phyloP scores from a whole-genome alignment of 179 eudicot genomes.

The Actinidia polygama region DNA sequence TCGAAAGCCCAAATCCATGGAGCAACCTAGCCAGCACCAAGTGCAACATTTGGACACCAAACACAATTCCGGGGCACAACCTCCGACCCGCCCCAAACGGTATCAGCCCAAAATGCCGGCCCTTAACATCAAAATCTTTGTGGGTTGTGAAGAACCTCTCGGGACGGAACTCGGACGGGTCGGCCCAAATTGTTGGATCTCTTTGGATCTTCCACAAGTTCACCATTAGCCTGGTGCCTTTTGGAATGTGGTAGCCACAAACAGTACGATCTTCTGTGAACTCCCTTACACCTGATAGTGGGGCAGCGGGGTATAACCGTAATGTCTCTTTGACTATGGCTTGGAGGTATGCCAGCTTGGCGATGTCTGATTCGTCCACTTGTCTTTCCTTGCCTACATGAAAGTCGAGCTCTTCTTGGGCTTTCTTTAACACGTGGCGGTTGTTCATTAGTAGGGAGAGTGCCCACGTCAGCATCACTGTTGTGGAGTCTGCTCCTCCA shows the following conservation, averaged over 20 bases:
- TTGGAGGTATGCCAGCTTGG: slow-evolving; percentile 21
- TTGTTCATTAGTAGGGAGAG: slow-evolving; percentile 29
- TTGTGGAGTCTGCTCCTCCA: slow-evolving; percentile 27
- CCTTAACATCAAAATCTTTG: slow-evolving; percentile 25
- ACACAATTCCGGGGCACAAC: slow-evolving; percentile 21
- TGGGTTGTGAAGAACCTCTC: slow-evolving; percentile 33
- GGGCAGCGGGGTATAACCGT: slow-evolving; percentile 15
- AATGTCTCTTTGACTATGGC: slow-evolving; percentile 25
- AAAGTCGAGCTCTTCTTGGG: slow-evolving; percentile 21
- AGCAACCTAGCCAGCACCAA: slow-evolving; percentile 23
- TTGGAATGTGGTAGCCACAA: slow-evolving; percentile 18
- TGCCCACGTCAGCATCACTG: slow-evolving; percentile 31
- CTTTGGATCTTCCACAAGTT: slow-evolving; percentile 22
- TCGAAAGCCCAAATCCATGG: slow-evolving; percentile 33
- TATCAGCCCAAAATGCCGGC: slow-evolving; percentile 26
- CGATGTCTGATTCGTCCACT: slow-evolving; percentile 23
- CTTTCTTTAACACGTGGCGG: slow-evolving; percentile 8
- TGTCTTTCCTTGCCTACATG: slow-evolving; percentile 24
- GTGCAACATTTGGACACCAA: slow-evolving; percentile 24
- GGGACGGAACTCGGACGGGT: slow-evolving; percentile 23
- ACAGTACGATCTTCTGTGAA: neutral
- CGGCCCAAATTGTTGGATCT: slow-evolving; percentile 21
- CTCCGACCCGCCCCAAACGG: slow-evolving; percentile 31
- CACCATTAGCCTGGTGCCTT: slow-evolving; percentile 9
- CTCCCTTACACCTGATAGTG: slow-evolving; percentile 6